Conservation (phyloP, 495 filamentous ascomycete species). For the Oidiodendron maius region DNA sequence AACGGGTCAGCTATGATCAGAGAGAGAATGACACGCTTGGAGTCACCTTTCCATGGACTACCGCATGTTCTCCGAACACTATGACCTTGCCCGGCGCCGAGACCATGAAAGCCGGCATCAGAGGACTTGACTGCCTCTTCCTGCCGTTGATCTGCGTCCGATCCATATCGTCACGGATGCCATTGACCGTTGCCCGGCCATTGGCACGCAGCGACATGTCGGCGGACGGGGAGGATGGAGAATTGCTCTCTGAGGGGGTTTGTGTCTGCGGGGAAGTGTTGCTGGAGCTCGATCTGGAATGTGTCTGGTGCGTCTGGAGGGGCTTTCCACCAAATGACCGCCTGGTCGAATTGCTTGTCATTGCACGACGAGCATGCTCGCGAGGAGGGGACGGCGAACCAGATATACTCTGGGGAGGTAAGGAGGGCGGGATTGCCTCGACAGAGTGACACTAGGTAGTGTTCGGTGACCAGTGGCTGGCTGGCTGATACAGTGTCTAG, state of each 20-base stretch:
- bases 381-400: neutral
- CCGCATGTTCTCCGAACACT: constrained; percentile 93
- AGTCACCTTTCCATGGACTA: constrained; percentile 83
- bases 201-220: constrained; percentile 16
- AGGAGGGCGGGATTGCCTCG: too few species aligned
- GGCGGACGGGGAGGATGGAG: constrained; percentile 12
- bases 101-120: constrained; percentile 90
- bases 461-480: too few species aligned
- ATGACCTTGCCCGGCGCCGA: constrained; percentile 97
- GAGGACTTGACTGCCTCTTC: constrained; percentile 45
- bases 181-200: constrained; percentile 18
- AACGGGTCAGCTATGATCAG: neutral
- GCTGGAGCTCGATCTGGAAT: constrained; percentile 18
- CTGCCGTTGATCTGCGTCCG: constrained; percentile 15
- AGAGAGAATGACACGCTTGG: neutral
- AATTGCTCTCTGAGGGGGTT: constrained; percentile 19
- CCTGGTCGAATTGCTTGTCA: constrained; percentile 16
- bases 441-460: too few species aligned
- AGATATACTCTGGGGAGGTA: neutral
- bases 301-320: constrained; percentile 11
- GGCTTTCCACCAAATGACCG: constrained; percentile 13
- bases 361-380: constrained; percentile 12
- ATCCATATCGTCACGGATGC: constrained; percentile 25
- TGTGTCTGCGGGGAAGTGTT: constrained; percentile 10
- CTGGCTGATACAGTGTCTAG: too few species aligned